Base-by-base conservation (phyloP, 768 basidiomycete genomes). In the Naganishia antarctica region DNA sequence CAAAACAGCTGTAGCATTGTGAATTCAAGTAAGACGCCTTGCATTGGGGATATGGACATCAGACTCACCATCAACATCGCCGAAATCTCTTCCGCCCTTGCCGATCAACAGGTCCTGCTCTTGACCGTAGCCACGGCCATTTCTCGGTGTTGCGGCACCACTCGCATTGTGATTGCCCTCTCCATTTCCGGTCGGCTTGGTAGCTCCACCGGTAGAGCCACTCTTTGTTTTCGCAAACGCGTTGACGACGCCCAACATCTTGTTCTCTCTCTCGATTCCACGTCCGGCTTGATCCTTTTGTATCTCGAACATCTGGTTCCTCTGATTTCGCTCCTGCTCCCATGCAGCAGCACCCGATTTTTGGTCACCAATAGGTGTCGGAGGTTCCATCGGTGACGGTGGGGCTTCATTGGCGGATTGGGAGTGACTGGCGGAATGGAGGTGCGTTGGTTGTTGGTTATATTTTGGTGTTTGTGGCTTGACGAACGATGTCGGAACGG, bases 61-160 rank as follows among this genome's bases (percentile, higher is more conserved):
- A 37, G 34, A 79, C 85, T 70, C 76, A 87, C 89, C 88, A 74
- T 93, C 91, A 69, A 94, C 89, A 73, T 91, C 90, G 7, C 89
- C 90, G 48, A 83, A 82, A 73, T 82, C 84, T 45, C 61, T 16
- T 13, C 70, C 69, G 23, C 70, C 71, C 13, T 63, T 64, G 0
- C 66, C 66, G n/a, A 60, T 49, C 9, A 65, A 49, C 5, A 71
- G 46, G 15, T 73, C 73, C 66, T 70, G 68, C 4, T 63, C 66
- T 23, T 70, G 69, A 16, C 67, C 51, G 44, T 57, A 63, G 15
- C 31, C 31, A 9, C 44, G n/a, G 28, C 51, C 44, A 28, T 59
- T 63, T 37, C 41, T 28, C 16, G 64, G 28, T 32, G 61, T 66
- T 15, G 64, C 49, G 26, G 28, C 2, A 16, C 34, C 29, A 28